Percentiles rank a stretch among this genome's conserved stretches.
Conservation (phyloP, 2,329 filamentous ascomycete species). For the Alternaria sp. region DNA sequence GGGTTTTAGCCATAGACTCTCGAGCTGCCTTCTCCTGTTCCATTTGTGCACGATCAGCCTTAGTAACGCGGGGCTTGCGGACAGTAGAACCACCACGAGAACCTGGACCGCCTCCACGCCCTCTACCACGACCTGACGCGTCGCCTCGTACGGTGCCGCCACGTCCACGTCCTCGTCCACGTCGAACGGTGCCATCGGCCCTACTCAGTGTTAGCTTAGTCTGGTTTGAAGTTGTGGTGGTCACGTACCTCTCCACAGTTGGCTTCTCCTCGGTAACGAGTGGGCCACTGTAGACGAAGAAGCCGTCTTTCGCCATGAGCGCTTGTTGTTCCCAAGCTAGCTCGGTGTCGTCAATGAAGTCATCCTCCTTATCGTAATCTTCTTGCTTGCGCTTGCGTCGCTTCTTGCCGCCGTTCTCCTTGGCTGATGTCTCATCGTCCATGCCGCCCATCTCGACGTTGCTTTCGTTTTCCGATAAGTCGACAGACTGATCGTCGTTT, state of each 20-base stretch:
- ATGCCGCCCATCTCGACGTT: constrained; percentile 86
- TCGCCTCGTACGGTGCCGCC: constrained; percentile 55
- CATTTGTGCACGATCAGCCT: constrained; percentile 80
- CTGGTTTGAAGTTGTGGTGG: background rate
- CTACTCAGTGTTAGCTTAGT: constrained; percentile 55
- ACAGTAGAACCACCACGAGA: constrained; percentile 76
- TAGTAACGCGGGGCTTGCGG: constrained; percentile 84
- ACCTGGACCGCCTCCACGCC: constrained; percentile 65
- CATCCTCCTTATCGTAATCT: constrained; percentile 71
- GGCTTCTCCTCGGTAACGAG: constrained; percentile 86
- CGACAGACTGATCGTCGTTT: constrained; percentile 82
- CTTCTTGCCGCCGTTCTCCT: constrained; percentile 67
- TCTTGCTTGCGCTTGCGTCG: constrained; percentile 78
- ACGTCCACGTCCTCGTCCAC: constrained; percentile 64
- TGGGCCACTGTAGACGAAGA: constrained; percentile 96
- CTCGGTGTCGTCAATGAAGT: constrained; percentile 88
- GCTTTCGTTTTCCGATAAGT: constrained; percentile 73
- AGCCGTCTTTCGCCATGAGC: constrained; percentile 91
- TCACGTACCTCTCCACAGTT: constrained; percentile 64
- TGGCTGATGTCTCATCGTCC: constrained; percentile 48
- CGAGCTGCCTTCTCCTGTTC: constrained; percentile 82
- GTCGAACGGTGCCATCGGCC: constrained; percentile 74
- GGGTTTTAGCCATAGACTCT: constrained; percentile 58
- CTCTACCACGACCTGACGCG: constrained; percentile 50
- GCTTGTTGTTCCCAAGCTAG: constrained; percentile 94